Evolutionary conservation across 257 asterid species (phyloP).

Genomic region (Solanum bulbocastanum): DNA sequence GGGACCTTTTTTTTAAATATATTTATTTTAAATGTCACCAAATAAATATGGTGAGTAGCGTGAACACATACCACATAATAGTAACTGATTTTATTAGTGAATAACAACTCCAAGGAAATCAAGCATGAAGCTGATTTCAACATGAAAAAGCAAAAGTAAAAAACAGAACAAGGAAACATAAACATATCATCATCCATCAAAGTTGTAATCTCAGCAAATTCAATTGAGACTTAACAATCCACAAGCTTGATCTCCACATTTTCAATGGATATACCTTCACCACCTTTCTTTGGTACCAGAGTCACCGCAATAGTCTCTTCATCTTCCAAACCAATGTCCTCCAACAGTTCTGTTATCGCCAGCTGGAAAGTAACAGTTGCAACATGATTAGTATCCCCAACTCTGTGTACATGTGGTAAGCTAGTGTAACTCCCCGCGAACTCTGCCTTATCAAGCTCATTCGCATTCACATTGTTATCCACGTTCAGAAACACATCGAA

Average conservation of each 20-base stretch:
- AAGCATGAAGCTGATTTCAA: background rate
- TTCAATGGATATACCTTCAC: background rate
- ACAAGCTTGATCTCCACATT: background rate
- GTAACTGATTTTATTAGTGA: background rate
- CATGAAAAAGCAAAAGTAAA: background rate
- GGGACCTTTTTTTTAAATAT: no score
- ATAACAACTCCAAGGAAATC: background rate
- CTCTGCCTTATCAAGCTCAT: conserved; percentile 30
- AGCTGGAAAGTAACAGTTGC: background rate
- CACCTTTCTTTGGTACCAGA: background rate
- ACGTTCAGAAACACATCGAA: conserved; percentile 48
- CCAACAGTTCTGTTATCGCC: background rate
- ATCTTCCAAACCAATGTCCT: background rate
- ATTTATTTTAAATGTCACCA: no score
- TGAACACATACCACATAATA: background rate
- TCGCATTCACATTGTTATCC: conserved; percentile 22
- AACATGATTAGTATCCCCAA: background rate
- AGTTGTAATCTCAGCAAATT: background rate
- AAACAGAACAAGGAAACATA: background rate
- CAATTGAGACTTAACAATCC: background rate
- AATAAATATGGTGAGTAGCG: no score
- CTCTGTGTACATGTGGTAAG: conserved; percentile 25
- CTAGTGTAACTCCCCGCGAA: conserved; percentile 42
- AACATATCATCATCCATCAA: background rate
- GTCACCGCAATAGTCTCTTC: background rate